Evolutionary conservation across 2,329 filamentous ascomycete genomes (phyloP), one percentile per base, ranked within the genome.

Genomic region (Nannizziopsis barbatae): DNA sequence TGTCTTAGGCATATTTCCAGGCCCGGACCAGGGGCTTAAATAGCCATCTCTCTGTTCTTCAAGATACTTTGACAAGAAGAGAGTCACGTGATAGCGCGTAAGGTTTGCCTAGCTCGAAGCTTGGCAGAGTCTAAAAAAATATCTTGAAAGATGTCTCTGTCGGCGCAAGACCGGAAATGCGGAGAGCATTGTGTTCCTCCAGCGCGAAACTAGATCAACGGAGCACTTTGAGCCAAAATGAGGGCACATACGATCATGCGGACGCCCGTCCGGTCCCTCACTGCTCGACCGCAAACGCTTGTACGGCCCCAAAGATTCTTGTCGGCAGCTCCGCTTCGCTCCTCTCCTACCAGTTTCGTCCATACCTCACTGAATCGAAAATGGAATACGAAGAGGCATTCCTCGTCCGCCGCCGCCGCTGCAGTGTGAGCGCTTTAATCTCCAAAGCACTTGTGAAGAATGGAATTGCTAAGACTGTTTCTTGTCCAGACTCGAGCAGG

Each of bases 401-500:
- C 66, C 20, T 69, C 69, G 47, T 61, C 65, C 32, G 61, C 65
- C 40, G 67, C 70, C 36, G 61, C 65, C 41, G 68, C 70, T 5
- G 63, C 68, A 51, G 68, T 72, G 67, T 72, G 58, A 60, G 69
- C 42, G 12, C 38, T 42, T 2, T 44, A 12, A 3, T 18, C 45
- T 6, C 18, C 2, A 20, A 20, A 5, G 4, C 42, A 18, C 42
- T 27, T 30, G 3, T 27, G 5, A 42, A 11, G 47, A 33, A 43
- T 36, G 42, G 22, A 38, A 50, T 42, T 39, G 17, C 27, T 45
- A 47, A 49, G 17, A 39, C 42, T 56, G 49, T 57, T 15, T 31
- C 42, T n/a, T 35, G 40, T 49, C n/a, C 58, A 75, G 72, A 50
- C 66, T 75, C 43, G 76, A 80, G 60, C 70, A 79, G 56, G 79